phyloP scores from a whole-genome alignment of 2,329 filamentous ascomycete genomes.

The Dryadomyces quercivorus region DNA sequence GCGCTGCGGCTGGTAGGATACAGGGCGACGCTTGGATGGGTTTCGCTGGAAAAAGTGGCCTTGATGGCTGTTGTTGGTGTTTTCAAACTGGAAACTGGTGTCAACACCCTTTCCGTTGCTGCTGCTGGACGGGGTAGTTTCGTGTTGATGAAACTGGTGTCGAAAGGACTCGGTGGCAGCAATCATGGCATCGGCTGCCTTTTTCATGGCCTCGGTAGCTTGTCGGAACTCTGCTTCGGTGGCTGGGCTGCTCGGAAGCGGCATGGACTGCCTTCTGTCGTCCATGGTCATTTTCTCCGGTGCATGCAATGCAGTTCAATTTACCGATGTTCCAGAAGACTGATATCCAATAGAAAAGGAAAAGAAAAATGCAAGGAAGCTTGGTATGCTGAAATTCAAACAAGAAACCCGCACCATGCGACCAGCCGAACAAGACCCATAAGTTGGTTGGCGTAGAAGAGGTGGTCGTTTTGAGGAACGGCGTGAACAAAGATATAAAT shows the following conservation, averaged over 20 bases:
- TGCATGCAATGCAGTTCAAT: not conserved
- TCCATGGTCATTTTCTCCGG: not conserved
- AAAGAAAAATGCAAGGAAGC: not conserved
- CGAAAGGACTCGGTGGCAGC: conserved; percentile 18
- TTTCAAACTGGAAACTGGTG: not conserved
- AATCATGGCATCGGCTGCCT: conserved; percentile 19
- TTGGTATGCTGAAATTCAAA: not conserved
- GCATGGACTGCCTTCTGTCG: conserved; percentile 7
- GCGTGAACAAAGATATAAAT: not conserved
- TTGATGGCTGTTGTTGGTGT: not conserved
- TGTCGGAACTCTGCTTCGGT: conserved; percentile 12
- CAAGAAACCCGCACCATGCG: not conserved
- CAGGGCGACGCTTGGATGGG: conserved; percentile 4
- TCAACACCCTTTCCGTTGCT: not conserved
- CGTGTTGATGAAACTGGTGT: conserved; percentile 12
- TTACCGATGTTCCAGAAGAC: not conserved
- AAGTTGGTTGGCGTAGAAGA: not conserved
- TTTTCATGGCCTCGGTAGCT: conserved; percentile 19
- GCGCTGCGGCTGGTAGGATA: conserved; percentile 12
- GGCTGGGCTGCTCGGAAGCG: conserved; percentile 5
- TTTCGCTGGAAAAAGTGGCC: not conserved
- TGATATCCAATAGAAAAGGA: not conserved
- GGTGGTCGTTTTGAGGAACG: not conserved
- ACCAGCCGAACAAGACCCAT: not conserved
- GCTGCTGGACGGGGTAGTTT: not conserved